Conservation (phyloP, 2,329 filamentous ascomycete species). For the Fusarium goolgardi region DNA sequence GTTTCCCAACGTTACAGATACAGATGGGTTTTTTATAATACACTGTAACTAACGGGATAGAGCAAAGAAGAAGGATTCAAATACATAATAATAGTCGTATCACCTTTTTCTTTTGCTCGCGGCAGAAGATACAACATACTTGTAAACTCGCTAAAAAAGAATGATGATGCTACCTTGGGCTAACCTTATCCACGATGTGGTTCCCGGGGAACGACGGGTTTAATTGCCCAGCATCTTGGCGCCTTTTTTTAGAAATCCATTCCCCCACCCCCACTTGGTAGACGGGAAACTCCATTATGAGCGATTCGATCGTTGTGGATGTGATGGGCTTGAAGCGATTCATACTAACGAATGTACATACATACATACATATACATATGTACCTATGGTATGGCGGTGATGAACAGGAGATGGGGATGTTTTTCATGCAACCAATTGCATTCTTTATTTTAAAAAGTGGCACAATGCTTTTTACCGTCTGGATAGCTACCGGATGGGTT, state of each 20-base stretch:
- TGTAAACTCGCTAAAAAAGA: background rate
- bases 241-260: background rate
- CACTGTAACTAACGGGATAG: too few species aligned
- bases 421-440: background rate
- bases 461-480: background rate
- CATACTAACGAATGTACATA: background rate
- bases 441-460: background rate
- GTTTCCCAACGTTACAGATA: too few species aligned
- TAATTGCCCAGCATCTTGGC: slow-evolving; percentile 23
- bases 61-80: background rate
- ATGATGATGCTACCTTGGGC: background rate
- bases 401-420: background rate
- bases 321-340: background rate
- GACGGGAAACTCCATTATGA: background rate
- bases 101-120: background rate
- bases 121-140: background rate
- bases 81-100: background rate
- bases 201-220: slow-evolving; percentile 27
- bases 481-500: background rate
- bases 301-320: background rate
- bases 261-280: background rate
- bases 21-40: too few species aligned
- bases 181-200: slow-evolving; percentile 12
- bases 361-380: too few species aligned
- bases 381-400: background rate